Evolutionary conservation across 257 asterid species (phyloP).

Genomic region (Asclepias syriaca): DNA sequence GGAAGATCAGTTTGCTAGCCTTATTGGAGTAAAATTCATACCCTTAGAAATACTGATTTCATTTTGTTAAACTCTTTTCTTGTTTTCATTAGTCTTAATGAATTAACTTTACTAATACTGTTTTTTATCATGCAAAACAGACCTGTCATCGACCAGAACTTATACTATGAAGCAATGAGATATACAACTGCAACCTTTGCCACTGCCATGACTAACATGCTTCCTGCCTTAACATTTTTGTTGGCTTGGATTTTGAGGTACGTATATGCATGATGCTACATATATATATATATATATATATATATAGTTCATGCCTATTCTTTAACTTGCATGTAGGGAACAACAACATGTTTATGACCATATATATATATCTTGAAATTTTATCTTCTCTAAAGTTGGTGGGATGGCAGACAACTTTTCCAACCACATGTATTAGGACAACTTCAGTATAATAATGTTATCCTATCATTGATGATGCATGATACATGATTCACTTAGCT

Average conservation of each 20-base stretch:
- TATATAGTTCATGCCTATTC: neutral
- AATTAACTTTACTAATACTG: neutral
- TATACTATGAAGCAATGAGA: slow-evolving; percentile 58
- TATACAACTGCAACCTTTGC: slow-evolving; percentile 64
- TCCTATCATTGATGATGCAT: neutral
- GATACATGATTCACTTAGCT: neutral
- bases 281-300: too few species aligned
- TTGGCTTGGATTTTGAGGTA: slow-evolving; percentile 76
- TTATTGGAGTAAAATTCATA: slow-evolving; percentile 50
- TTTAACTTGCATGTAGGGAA: neutral
- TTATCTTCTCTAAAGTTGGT: neutral
- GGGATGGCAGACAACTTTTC: too few species aligned
- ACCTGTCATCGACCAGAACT: slow-evolving; percentile 69
- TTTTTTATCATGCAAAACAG: slow-evolving; percentile 21
- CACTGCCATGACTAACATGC: slow-evolving; percentile 54
- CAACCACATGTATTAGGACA: too few species aligned
- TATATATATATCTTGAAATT: neutral
- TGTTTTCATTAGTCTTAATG: too few species aligned
- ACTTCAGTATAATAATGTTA: too few species aligned
- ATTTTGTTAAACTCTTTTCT: too few species aligned
- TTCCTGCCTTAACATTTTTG: slow-evolving; percentile 68
- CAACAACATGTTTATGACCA: neutral
- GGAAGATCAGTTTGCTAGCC: slow-evolving; percentile 52
- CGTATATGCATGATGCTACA: neutral
- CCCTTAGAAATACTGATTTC: too few species aligned